Base-by-base conservation (phyloP, 2,329 filamentous ascomycete genomes). In the Sporothrix inflata region DNA sequence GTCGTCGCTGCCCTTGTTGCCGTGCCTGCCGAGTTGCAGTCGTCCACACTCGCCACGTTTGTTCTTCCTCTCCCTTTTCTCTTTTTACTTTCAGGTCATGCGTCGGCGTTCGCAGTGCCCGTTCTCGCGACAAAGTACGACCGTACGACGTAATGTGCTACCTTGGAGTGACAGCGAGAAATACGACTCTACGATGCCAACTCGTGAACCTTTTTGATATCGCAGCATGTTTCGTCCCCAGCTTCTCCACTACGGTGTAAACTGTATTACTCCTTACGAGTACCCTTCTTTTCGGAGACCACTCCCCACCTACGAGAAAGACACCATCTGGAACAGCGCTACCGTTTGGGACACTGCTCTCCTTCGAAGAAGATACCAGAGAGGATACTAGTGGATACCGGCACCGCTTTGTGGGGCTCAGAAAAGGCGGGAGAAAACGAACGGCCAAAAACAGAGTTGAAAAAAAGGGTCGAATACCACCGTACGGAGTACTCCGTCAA, bases 281-380 rank as follows among this genome's bases (percentile, higher is more conserved):
- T 19, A 8, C 47, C 47, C 5, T 14, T 16, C 11, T 16, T 53
- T 66, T 47, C n/a, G 14, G 19, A 45, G 61, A 45, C 38, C 61
- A 40, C 61, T 45, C 38, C 60, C 38, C 40, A 27, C 38, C 21
- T 34, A 45, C 24, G n/a, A 42, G 40, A 47, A 24, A 66, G 21
- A 66, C 61, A 66, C 12, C 60, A 65, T 65, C 61, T 66, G 40
- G 40, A 66, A 66, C 61, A 66, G 24, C 61, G 40, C 61, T 66
- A 66, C 61, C 14, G 53, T 27, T 40, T 47, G 40, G 38, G 27
- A 27, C 61, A 27, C 40, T 66, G 24, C 42, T 67, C 27, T 34
- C 21, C 49, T 14, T 53, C n/a, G 8, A 21, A 9, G 21, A 3
- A 34, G 30, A 6, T 34, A 6, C 6, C 30, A 6, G 6, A 34